phyloP scores from a whole-genome alignment of 179 eudicot genomes.

The Actinidia chinensis region DNA sequence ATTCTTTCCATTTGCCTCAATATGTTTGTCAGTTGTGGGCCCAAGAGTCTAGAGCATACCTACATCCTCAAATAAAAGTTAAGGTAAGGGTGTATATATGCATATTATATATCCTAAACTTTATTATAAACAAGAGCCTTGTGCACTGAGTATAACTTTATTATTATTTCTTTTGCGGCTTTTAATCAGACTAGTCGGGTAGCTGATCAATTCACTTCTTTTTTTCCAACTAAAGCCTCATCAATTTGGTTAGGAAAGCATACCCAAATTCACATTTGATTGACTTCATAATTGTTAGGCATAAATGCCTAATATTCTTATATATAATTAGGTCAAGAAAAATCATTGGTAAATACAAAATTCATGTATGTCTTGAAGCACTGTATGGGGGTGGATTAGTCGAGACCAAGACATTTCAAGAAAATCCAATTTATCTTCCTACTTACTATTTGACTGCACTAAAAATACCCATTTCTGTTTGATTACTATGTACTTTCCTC shows the following conservation, averaged over 20 bases:
- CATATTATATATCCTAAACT: neutral
- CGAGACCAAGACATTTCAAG: neutral
- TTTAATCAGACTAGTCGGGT: neutral
- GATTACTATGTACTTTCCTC: too few species aligned
- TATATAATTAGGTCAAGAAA: neutral
- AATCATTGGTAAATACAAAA: neutral
- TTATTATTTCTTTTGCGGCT: neutral
- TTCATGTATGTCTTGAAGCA: neutral
- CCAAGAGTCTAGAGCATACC: too few species aligned
- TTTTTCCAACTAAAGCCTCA: neutral
- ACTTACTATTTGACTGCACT: neutral
- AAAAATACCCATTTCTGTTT: neutral
- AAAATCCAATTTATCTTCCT: neutral
- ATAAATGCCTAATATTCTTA: neutral
- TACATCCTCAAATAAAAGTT: neutral
- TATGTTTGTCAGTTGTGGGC: too few species aligned
- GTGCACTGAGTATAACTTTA: too few species aligned
- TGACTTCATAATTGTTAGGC: conserved; percentile 8
- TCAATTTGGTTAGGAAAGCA: neutral
- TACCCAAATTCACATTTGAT: neutral
- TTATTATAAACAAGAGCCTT: too few species aligned
- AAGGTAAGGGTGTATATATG: neutral
- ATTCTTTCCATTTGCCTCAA: too few species aligned
- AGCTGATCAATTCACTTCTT: neutral
- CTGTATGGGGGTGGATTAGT: neutral